These are phyloP conservation scores for Nicotiana benthamiana DNA, from an alignment of 257 asterid genomes.

Conservation along the genomic window DNA sequence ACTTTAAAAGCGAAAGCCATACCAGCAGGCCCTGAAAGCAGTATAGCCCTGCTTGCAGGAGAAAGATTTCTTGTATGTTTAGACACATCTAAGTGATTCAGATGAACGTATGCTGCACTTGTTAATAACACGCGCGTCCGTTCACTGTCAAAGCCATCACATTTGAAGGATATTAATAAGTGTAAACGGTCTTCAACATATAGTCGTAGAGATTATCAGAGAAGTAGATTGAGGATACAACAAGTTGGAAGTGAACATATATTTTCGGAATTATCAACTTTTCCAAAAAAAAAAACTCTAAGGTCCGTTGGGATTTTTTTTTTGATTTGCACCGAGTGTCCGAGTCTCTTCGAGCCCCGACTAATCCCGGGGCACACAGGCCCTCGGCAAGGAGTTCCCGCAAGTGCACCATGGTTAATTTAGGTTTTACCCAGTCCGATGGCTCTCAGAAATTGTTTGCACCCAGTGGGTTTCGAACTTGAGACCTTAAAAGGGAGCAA, in stretches of 20 bases:
- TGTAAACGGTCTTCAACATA: background rate
- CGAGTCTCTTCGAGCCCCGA: too few species aligned
- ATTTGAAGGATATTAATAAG: background rate
- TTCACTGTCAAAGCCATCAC: conserved; percentile 54
- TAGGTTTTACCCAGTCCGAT: too few species aligned
- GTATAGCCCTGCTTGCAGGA: conserved; percentile 85
- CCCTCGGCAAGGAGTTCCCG: too few species aligned
- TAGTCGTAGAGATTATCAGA: background rate
- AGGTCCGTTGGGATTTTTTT: too few species aligned
- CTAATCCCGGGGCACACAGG: too few species aligned
- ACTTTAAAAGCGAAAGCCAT: conserved; percentile 5
- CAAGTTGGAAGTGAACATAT: background rate
- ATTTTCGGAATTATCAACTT: background rate
- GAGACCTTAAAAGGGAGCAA: too few species aligned
- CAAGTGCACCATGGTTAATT: too few species aligned
- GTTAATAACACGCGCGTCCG: conserved; percentile 49
- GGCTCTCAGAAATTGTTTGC: too few species aligned
- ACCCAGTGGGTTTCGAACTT: too few species aligned
- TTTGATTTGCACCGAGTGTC: too few species aligned
- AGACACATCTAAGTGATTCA: conserved; percentile 66
- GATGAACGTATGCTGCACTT: conserved; percentile 89
- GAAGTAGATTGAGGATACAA: background rate
- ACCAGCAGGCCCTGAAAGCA: conserved; percentile 95
- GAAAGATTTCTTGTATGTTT: conserved; percentile 86
- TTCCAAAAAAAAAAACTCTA: background rate